Conservation (phyloP, 371 early-diverging fungal species). For the Mucor velutinosus region DNA sequence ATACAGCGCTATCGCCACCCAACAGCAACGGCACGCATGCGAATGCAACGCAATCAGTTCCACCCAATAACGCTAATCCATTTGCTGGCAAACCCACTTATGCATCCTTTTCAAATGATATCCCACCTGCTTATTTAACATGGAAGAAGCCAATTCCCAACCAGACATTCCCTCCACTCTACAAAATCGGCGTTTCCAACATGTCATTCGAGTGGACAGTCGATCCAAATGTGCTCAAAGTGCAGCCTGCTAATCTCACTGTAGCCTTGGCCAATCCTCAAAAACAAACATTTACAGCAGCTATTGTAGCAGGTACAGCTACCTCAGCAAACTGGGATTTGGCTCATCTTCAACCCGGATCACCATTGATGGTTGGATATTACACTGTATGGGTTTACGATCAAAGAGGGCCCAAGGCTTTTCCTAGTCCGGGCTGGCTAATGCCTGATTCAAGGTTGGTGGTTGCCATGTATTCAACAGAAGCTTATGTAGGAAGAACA, state of each 20-base stretch:
- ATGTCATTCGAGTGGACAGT: constrained; percentile 51
- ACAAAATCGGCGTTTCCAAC: constrained; percentile 47
- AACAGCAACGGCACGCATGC: constrained; percentile 23
- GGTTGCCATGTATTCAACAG: constrained; percentile 49
- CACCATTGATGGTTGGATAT: constrained; percentile 50
- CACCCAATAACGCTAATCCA: constrained; percentile 32
- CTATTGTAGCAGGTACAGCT: constrained; percentile 44
- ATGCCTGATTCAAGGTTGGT: constrained; percentile 48
- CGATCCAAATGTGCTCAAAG: constrained; percentile 38
- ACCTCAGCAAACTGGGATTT: constrained; percentile 49
- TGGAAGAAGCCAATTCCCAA: constrained; percentile 56
- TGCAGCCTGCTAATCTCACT: constrained; percentile 45
- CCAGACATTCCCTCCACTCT: constrained; percentile 45
- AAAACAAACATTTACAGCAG: constrained; percentile 43
- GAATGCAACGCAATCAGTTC: constrained; percentile 32
- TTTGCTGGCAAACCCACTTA: constrained; percentile 43
- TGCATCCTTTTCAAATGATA: constrained; percentile 40
- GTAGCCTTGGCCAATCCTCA: constrained; percentile 49
- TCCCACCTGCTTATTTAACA: constrained; percentile 47
- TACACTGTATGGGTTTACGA: constrained; percentile 52
- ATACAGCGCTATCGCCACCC: constrained; percentile 15
- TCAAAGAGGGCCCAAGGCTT: constrained; percentile 50
- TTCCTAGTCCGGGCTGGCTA: constrained; percentile 50
- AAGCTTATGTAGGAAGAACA: constrained; percentile 47
- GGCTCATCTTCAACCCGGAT: constrained; percentile 29